Conservation (phyloP, 805 yeast species). For the Yarrowia sp. region DNA sequence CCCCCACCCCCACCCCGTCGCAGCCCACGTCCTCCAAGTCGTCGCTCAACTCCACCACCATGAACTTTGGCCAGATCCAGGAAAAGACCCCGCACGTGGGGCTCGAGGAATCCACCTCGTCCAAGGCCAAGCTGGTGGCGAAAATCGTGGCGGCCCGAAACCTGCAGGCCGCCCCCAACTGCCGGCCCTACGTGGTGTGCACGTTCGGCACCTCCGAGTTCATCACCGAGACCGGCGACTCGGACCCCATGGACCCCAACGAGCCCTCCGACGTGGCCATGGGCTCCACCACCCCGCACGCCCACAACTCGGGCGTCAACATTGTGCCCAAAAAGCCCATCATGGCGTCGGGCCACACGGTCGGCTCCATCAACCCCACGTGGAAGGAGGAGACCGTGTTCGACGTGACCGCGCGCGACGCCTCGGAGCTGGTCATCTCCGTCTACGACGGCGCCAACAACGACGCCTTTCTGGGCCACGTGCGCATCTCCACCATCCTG, state of each 20-base stretch:
- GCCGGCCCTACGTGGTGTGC: constrained; percentile 62
- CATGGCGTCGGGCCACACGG: constrained; percentile 33
- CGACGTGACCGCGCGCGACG: constrained; percentile 80
- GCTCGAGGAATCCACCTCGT: constrained; percentile 27
- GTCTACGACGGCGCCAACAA: constrained; percentile 84
- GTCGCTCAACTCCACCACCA: constrained; percentile 32
- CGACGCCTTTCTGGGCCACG: constrained; percentile 87
- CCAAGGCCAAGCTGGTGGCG: constrained; percentile 65
- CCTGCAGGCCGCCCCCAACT: constrained; percentile 61
- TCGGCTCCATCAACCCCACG: constrained; percentile 62
- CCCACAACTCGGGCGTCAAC: constrained; percentile 12
- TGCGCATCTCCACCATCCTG: constrained; percentile 68
- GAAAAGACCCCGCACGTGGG: constrained; percentile 35
- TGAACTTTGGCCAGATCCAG: constrained; percentile 39
- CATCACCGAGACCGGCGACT: constrained; percentile 67
- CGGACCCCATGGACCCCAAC: not conserved
- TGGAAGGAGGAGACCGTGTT: constrained; percentile 95
- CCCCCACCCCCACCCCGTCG: not conserved
- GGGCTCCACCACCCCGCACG: not conserved
- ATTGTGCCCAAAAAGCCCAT: constrained; percentile 33
- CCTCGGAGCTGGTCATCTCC: constrained; percentile 85
- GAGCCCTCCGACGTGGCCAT: constrained; percentile 20
- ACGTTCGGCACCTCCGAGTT: constrained; percentile 61
- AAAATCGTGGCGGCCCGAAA: constrained; percentile 81
- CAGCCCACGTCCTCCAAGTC: constrained; percentile 6